phyloP scores from a whole-genome alignment of 2,329 filamentous ascomycete genomes.

The Cladophialophora chaetospira region DNA sequence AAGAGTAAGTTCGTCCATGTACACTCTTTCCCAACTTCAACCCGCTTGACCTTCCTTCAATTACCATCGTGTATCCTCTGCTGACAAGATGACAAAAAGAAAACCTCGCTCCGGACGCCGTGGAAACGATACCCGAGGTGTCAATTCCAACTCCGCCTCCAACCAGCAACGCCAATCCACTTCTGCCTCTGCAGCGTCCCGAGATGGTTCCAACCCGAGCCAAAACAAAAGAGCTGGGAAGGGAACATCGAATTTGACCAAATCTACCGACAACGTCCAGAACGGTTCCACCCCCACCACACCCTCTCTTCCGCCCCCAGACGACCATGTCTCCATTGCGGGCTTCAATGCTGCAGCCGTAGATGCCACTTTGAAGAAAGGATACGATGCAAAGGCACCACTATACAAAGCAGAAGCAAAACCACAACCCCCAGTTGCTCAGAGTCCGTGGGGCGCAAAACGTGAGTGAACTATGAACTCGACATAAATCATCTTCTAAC shows the following conservation, averaged over 20 bases:
- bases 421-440: slow-evolving; percentile 16
- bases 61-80: not conserved
- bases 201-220: slow-evolving; percentile 23
- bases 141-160: slow-evolving; percentile 21
- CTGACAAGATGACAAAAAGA: slow-evolving; percentile 20
- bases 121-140: slow-evolving; percentile 25
- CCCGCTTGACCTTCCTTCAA: slow-evolving; percentile 16
- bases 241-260: slow-evolving; percentile 14
- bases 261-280: slow-evolving; percentile 17
- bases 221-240: slow-evolving; percentile 29
- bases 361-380: slow-evolving; percentile 44
- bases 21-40: slow-evolving; percentile 36
- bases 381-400: slow-evolving; percentile 42
- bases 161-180: slow-evolving; percentile 24
- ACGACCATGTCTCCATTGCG: slow-evolving; percentile 46
- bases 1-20: slow-evolving; percentile 35
- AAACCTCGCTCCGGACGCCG: slow-evolving; percentile 26
- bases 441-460: slow-evolving; percentile 49
- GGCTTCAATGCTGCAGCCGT: slow-evolving; percentile 49
- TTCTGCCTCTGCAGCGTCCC: slow-evolving; percentile 16
- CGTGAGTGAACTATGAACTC: slow-evolving; percentile 37
- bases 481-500: slow-evolving; percentile 15
- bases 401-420: slow-evolving; percentile 41
- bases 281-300: slow-evolving; percentile 18
- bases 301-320: slow-evolving; percentile 23